Evolutionary conservation across 2,329 filamentous ascomycete genomes (phyloP).

Genomic region (Tolypocladium cylindrosporum): DNA sequence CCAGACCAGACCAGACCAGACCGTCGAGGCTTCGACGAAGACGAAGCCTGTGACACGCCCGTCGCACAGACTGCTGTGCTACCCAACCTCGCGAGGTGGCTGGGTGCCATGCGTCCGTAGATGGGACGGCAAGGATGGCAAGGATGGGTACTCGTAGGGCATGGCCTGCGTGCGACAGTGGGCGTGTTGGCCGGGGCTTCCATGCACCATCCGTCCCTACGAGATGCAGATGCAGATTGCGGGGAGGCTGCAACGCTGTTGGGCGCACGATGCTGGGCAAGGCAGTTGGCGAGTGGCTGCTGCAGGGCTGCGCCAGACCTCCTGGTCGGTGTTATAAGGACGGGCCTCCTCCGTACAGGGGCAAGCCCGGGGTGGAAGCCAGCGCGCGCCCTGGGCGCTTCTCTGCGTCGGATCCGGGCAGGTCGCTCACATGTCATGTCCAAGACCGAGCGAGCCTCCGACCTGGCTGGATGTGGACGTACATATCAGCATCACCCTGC

Average conservation of each 20-base stretch:
- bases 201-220: too few relatives aligned
- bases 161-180: too few relatives aligned
- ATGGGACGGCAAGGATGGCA: too few relatives aligned
- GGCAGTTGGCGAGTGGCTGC: not conserved
- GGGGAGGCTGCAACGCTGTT: not conserved
- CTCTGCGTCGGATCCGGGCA: not conserved
- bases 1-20: not conserved
- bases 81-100: not conserved
- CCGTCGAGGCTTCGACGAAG: not conserved
- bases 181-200: too few relatives aligned
- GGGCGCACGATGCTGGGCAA: not conserved
- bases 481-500: not conserved
- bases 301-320: not conserved
- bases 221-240: not conserved
- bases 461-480: too few relatives aligned
- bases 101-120: not conserved
- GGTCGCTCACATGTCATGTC: not conserved
- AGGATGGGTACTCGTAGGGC: too few relatives aligned
- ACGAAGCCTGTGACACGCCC: not conserved
- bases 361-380: not conserved
- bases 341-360: not conserved
- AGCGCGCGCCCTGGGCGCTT: not conserved
- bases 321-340: not conserved
- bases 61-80: not conserved
- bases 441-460: too few relatives aligned